These are phyloP conservation scores for Metschnikowia dekortorum DNA, from an alignment of 805 yeast species.

Conservation along the genomic window DNA sequence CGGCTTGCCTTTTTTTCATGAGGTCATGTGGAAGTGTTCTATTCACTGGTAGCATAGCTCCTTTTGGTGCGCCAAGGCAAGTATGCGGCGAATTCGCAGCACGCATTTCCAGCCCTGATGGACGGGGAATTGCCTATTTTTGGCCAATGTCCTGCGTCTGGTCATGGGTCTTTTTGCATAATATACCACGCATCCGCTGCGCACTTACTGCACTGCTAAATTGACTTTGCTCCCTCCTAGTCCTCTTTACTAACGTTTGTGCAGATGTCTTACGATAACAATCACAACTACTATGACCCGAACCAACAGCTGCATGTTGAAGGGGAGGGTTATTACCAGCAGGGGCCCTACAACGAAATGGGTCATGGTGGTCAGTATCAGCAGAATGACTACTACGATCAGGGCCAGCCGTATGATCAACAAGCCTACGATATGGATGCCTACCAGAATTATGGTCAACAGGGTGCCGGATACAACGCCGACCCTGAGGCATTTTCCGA, in stretches of 20 bases:
- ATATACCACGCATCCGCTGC: neutral
- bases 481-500: conserved; percentile 66
- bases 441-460: conserved; percentile 35
- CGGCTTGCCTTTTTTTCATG: no score
- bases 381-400: conserved; percentile 47
- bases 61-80: neutral
- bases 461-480: conserved; percentile 31
- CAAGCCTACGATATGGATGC: conserved; percentile 48
- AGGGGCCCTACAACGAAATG: conserved; percentile 36
- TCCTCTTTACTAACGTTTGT: conserved; percentile 17
- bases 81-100: neutral
- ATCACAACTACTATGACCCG: conserved; percentile 39
- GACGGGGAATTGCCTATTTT: neutral
- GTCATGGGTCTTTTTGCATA: neutral
- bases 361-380: conserved; percentile 29
- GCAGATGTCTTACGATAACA: conserved; percentile 58
- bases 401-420: conserved; percentile 43
- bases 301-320: conserved; percentile 25
- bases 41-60: neutral
- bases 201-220: neutral
- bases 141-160: neutral
- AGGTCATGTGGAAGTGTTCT: neutral
- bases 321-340: conserved; percentile 32
- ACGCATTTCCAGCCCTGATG: neutral
- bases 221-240: neutral